Conservation (phyloP, 2,329 filamentous ascomycete species). For the Gyromitra esculenta region DNA sequence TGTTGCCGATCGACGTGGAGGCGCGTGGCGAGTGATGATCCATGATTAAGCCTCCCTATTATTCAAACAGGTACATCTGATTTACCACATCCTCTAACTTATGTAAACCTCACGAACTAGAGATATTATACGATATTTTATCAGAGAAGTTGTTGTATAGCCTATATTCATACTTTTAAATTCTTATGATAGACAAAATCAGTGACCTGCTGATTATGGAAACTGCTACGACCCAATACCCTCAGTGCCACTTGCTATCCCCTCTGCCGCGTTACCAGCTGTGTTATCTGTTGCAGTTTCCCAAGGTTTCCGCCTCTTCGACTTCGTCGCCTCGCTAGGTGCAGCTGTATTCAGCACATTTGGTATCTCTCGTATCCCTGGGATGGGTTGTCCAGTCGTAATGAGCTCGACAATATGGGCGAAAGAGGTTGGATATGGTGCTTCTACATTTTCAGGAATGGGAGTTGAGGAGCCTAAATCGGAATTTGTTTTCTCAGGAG, state of each 20-base stretch:
- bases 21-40: no score
- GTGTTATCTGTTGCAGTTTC: slow-evolving; percentile 66
- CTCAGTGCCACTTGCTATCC: not conserved
- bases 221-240: not conserved
- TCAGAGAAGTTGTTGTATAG: not conserved
- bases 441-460: slow-evolving; percentile 61
- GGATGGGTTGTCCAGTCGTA: slow-evolving; percentile 81
- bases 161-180: not conserved
- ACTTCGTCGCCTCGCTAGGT: slow-evolving; percentile 67
- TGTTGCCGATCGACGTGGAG: no score
- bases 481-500: slow-evolving; percentile 28
- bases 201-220: not conserved
- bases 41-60: no score
- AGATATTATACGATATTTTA: not conserved
- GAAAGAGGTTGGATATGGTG: slow-evolving; percentile 83
- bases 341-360: slow-evolving; percentile 78
- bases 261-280: not conserved
- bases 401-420: slow-evolving; percentile 87
- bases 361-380: slow-evolving; percentile 87
- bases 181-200: not conserved
- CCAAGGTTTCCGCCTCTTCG: slow-evolving; percentile 78
- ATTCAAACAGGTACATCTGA: no score
- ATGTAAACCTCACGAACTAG: not conserved
- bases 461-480: slow-evolving; percentile 37
- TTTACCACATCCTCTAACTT: no score